Conservation (phyloP, 2,329 filamentous ascomycete species). For the Colletotrichum horii region DNA sequence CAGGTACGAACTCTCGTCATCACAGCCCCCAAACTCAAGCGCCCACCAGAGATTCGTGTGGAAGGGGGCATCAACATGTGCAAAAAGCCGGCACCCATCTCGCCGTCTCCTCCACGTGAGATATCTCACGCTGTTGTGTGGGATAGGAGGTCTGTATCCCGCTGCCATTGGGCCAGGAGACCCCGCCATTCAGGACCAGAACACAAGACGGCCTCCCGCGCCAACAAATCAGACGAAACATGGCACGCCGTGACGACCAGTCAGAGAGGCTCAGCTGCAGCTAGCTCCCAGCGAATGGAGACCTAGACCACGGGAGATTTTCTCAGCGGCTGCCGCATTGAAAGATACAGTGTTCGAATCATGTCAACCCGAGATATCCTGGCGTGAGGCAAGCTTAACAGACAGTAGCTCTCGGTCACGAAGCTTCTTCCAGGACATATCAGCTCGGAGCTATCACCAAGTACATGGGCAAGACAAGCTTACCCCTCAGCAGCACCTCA, state of each 20-base stretch:
- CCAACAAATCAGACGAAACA: conserved; percentile 20
- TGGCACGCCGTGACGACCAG: neutral
- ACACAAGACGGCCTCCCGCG: conserved; percentile 6
- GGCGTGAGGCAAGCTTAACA: neutral
- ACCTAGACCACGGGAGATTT: neutral
- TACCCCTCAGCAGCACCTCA: conserved; percentile 1
- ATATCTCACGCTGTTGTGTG: neutral
- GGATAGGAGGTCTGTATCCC: neutral
- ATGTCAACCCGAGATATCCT: conserved; percentile 7
- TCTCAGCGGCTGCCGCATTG: neutral
- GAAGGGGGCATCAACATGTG: conserved; percentile 6
- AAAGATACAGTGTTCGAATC: conserved; percentile 8
- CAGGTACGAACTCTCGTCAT: conserved; percentile 14
- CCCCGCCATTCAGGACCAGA: neutral
- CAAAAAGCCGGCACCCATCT: neutral
- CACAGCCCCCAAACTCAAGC: conserved; percentile 7
- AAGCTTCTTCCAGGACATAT: neutral
- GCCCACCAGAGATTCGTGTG: neutral
- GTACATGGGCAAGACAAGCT: neutral
- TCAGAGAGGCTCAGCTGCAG: conserved; percentile 7
- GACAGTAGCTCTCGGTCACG: neutral
- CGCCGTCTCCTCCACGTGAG: conserved; percentile 7
- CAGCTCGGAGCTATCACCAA: neutral
- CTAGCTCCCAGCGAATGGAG: neutral
- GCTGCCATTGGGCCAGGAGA: neutral